Percentiles rank a stretch among this genome's conserved stretches.
phyloP scores from a whole-genome alignment of 257 asterid genomes.

The Nicotiana tabacum region DNA sequence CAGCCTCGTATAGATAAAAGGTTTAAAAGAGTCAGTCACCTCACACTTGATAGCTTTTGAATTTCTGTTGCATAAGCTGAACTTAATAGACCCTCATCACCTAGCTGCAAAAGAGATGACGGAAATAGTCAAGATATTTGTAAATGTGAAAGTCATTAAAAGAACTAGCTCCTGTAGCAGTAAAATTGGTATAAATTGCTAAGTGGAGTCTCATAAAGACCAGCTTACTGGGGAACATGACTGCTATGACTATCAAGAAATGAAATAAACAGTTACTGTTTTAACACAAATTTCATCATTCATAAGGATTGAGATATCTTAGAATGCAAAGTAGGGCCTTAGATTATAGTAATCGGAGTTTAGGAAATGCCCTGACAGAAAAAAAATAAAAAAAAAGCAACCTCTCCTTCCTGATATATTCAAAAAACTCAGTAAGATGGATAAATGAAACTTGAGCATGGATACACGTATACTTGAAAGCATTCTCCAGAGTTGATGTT shows the following conservation, averaged over 20 bases:
- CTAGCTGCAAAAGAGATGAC: constrained; percentile 58
- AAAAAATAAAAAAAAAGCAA: neutral
- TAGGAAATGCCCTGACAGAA: neutral
- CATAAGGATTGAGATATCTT: neutral
- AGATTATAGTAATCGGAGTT: neutral
- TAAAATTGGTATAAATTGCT: neutral
- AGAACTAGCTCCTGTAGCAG: neutral
- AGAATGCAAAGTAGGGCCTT: neutral
- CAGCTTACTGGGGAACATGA: neutral
- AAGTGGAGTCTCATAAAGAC: neutral
- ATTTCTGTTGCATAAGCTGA: constrained; percentile 68
- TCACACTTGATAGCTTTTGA: constrained; percentile 63
- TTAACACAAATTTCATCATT: neutral
- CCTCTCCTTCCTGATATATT: neutral
- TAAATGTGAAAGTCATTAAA: neutral
- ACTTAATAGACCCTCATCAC: constrained; percentile 81
- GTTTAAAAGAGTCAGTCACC: constrained; percentile 37
- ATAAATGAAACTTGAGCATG: neutral
- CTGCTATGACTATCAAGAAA: neutral
- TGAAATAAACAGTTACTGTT: neutral
- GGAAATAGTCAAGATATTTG: constrained; percentile 6
- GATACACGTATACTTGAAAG: neutral
- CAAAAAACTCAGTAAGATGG: neutral
- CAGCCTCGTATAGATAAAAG: neutral
- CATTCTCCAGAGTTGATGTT: neutral